Base-by-base conservation (phyloP, 345 rosid genomes). In the Streptanthus diversifolius region DNA sequence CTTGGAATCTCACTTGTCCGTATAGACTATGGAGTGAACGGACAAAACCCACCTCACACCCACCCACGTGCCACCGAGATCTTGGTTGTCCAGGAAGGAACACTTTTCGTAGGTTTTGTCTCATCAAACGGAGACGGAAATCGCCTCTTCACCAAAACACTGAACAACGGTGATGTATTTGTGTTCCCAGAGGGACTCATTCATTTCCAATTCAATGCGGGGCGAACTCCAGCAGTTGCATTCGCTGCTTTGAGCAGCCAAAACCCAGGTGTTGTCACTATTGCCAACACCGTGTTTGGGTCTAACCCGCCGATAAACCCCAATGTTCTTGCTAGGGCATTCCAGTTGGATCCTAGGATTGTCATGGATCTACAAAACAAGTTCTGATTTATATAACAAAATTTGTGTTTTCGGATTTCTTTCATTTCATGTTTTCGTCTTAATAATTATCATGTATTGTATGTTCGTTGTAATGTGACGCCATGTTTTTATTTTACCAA, bases 1-100 rank as follows among this genome's bases (percentile, higher is more conserved):
- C 70, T 76, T 61, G 79, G 75, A 36, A 62, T 76, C 69, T 69
- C 79, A 8, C 0, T 62, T 22, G 79, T 13, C 7, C 79, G 79
- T 30, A 37, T 69, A 1, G 79, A 76, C 10, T 76, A 33, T 9
- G 65, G 7, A 27, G n/a, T 35, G 0, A 3, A 40, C 1, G 79
- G 82, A 7, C 43, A 36, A 3, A 73, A 47, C 72, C 78, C 78
- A 0, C 81, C 78, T 33, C 81, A 78, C 61, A 72, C 51, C 1
- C 81, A 78, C 7, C 81, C 81, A 19, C 81, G 81, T 61, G 81
- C 81, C 25, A 37, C 78, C 1, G 81, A 78, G 68, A 55, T 68
- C 39, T 37, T 78, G 45, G 5, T 12, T 12, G 67, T 78, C 22
- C 3, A 4, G 0, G 3, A 68, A 12, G 81, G 81, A n/a, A 62